Evolutionary conservation across 73 alveolate genomes (phyloP).

Genomic region (Blepharisma stoltei): DNA sequence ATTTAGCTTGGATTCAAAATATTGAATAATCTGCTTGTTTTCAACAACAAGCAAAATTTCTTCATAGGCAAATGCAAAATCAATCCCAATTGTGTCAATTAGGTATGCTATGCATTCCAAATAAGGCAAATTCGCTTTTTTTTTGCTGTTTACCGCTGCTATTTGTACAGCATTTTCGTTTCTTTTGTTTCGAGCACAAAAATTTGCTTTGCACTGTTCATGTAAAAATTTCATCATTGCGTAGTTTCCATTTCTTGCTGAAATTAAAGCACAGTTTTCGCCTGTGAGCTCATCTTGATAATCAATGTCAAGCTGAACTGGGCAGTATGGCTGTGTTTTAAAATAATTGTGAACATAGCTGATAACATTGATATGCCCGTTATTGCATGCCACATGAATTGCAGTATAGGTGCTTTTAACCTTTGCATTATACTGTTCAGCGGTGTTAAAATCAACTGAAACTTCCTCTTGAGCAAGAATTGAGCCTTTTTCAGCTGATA

Average conservation of each 20-base stretch:
- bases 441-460: too few species aligned
- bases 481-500: background rate
- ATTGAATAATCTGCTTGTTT: background rate
- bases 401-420: background rate
- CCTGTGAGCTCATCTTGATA: background rate
- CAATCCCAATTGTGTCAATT: background rate
- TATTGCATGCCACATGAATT: background rate
- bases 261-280: background rate
- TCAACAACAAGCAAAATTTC: background rate
- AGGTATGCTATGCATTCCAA: background rate
- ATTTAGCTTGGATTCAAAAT: background rate
- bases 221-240: background rate
- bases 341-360: background rate
- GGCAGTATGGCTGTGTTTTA: background rate
- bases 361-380: background rate
- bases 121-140: background rate
- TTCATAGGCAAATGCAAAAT: background rate
- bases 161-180: background rate
- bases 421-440: background rate
- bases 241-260: conserved; percentile 7
- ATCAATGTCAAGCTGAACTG: background rate
- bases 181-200: background rate
- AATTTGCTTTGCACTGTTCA: background rate
- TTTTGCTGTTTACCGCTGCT: background rate
- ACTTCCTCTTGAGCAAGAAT: too few species aligned